These are phyloP conservation scores for Lippia alba DNA, from an alignment of 305 asterid species.

Conservation along the genomic window DNA sequence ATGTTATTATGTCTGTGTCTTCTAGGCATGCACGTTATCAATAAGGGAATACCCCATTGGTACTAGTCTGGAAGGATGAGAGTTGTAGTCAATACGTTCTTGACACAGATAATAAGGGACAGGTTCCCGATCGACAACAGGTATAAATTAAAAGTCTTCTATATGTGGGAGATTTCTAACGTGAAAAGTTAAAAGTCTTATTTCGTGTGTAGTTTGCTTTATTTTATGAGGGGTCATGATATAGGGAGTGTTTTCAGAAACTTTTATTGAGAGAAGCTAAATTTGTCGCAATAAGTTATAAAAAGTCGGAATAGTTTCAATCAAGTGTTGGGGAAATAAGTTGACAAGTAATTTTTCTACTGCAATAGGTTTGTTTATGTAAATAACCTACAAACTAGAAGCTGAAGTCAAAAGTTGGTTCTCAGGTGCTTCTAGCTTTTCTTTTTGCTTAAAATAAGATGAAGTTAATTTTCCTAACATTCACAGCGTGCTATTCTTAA, in stretches of 20 bases:
- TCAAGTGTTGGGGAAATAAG: too few relatives aligned
- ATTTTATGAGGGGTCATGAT: slow-evolving; percentile 14
- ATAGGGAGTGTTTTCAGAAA: background rate
- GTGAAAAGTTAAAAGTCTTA: background rate
- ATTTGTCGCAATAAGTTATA: too few relatives aligned
- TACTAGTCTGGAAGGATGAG: slow-evolving; percentile 93
- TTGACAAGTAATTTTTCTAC: too few relatives aligned
- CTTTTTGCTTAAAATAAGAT: too few relatives aligned
- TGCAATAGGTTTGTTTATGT: too few relatives aligned
- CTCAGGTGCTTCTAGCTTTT: too few relatives aligned
- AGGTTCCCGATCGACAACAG: slow-evolving; percentile 86
- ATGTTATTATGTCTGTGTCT: slow-evolving; percentile 21
- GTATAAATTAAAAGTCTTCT: slow-evolving; percentile 41
- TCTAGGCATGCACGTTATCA: slow-evolving; percentile 95
- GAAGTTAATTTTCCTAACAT: too few relatives aligned
- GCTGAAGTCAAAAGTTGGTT: too few relatives aligned
- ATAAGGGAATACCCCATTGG: slow-evolving; percentile 87
- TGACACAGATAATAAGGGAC: slow-evolving; percentile 88
- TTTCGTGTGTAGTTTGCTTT: slow-evolving; percentile 17
- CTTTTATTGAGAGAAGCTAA: too few relatives aligned
- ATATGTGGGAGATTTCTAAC: slow-evolving; percentile 9
- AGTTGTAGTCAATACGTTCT: slow-evolving; percentile 85
- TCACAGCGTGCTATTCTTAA: too few relatives aligned
- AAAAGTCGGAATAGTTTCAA: too few relatives aligned
- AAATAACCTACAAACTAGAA: too few relatives aligned